Evolutionary conservation across 768 basidiomycete species (phyloP).

Genomic region (Lentinula guzmanii): DNA sequence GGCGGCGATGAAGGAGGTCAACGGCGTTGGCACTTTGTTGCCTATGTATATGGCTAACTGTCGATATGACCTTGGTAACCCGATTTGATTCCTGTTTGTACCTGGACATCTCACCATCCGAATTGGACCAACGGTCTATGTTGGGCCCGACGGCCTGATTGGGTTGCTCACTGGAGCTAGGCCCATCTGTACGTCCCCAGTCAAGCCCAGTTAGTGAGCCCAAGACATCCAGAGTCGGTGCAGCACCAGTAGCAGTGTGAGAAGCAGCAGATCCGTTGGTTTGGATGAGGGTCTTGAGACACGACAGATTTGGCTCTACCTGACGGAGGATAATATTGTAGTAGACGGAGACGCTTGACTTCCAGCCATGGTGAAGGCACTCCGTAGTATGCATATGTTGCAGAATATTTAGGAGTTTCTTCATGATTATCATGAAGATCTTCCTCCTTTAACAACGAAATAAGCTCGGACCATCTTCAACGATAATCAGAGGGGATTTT

Average conservation of each 20-base stretch:
- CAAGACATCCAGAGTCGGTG: slow-evolving; percentile 45
- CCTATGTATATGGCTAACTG: slow-evolving; percentile 94
- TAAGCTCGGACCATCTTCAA: no score
- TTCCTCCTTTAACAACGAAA: no score
- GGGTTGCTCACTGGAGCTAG: slow-evolving; percentile 32
- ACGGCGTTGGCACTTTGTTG: slow-evolving; percentile 87
- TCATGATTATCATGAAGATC: no score
- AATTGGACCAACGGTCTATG: slow-evolving; percentile 79
- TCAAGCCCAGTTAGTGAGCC: slow-evolving; percentile 53
- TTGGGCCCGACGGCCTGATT: slow-evolving; percentile 62
- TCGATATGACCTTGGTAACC: slow-evolving; percentile 58
- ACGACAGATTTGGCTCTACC: slow-evolving; percentile 41
- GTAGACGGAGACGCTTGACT: slow-evolving; percentile 78
- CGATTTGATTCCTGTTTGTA: slow-evolving; percentile 95
- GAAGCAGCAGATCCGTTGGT: slow-evolving; percentile 32
- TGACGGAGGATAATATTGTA: slow-evolving; percentile 95
- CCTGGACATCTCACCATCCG: slow-evolving; percentile 88
- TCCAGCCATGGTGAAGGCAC: slow-evolving; percentile 92
- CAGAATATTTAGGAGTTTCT: slow-evolving; percentile 61
- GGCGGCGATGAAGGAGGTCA: slow-evolving; percentile 86
- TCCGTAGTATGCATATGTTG: slow-evolving; percentile 74
- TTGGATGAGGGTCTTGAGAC: slow-evolving; percentile 28
- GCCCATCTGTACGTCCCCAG: slow-evolving; percentile 22
- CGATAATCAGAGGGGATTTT: no score
- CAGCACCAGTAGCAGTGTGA: slow-evolving; percentile 17